Evolutionary conservation across 768 basidiomycete genomes (phyloP).

Genomic region (Exidia glandulosa): DNA sequence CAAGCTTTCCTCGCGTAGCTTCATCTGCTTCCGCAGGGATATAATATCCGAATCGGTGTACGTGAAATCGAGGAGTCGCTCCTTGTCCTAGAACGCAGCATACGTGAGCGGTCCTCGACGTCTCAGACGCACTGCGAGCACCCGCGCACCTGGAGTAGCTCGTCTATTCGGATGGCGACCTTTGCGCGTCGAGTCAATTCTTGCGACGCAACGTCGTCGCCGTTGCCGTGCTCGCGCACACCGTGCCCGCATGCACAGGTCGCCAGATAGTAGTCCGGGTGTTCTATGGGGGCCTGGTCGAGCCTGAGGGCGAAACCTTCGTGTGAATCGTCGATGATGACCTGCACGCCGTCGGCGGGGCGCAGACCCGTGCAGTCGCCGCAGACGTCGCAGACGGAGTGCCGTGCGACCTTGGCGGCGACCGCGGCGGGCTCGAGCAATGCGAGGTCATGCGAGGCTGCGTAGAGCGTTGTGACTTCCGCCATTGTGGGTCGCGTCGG

Average conservation of each 20-base stretch:
- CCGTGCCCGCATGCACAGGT: constrained; percentile 62
- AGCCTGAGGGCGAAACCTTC: constrained; percentile 8
- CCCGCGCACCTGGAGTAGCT: constrained; percentile 59
- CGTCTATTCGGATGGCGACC: constrained; percentile 71
- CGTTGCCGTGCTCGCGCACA: constrained; percentile 54
- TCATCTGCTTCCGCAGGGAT: constrained; percentile 63
- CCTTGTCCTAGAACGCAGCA: constrained; percentile 47
- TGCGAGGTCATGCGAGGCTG: constrained; percentile 41
- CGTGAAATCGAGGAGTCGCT: constrained; percentile 67
- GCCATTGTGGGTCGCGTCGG: not conserved
- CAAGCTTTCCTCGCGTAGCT: constrained; percentile 36
- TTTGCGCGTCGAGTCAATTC: constrained; percentile 65
- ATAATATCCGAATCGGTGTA: constrained; percentile 61
- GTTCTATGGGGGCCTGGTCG: constrained; percentile 29
- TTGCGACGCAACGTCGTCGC: constrained; percentile 43
- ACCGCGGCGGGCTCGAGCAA: constrained; percentile 39
- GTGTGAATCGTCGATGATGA: constrained; percentile 31
- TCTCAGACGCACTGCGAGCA: not conserved
- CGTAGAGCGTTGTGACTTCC: constrained; percentile 33
- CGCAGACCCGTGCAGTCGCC: constrained; percentile 56
- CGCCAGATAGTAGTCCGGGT: constrained; percentile 39
- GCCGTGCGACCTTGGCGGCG: constrained; percentile 73
- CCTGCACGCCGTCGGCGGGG: constrained; percentile 45
- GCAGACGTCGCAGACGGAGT: constrained; percentile 61
- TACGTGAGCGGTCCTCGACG: not conserved